phyloP scores from a whole-genome alignment of 495 filamentous ascomycete genomes.

The Penicillium egyptiacum region DNA sequence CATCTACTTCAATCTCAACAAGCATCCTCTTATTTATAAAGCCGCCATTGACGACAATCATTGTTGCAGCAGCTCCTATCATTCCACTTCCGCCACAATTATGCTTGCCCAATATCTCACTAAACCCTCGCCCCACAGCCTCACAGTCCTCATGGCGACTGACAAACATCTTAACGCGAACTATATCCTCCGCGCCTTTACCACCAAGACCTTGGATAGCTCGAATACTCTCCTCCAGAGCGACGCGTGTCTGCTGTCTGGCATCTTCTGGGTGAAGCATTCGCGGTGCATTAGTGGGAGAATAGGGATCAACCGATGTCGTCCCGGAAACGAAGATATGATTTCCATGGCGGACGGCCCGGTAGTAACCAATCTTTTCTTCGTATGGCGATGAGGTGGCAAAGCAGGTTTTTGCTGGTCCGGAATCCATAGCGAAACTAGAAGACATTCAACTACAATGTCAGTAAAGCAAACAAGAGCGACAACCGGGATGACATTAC shows the following conservation, averaged over 20 bases:
- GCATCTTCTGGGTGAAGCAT: conserved; percentile 44
- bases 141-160: conserved; percentile 35
- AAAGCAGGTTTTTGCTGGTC: conserved; percentile 22
- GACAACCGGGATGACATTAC: neutral
- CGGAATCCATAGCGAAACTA: neutral
- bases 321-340: conserved; percentile 50
- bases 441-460: neutral
- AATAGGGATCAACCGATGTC: conserved; percentile 40
- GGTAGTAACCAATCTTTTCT: conserved; percentile 46
- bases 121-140: conserved; percentile 37
- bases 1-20: conserved; percentile 50
- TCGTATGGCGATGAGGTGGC: conserved; percentile 46
- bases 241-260: conserved; percentile 38
- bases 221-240: conserved; percentile 40
- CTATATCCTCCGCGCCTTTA: conserved; percentile 36
- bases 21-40: conserved; percentile 49
- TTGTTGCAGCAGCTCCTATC: conserved; percentile 42
- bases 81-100: conserved; percentile 15
- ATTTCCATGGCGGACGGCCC: conserved; percentile 44
- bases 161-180: conserved; percentile 46
- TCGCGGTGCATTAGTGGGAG: conserved; percentile 33
- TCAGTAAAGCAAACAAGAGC: neutral
- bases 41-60: conserved; percentile 43
- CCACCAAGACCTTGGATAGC: conserved; percentile 46
- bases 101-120: conserved; percentile 34